Conservation (phyloP, 495 filamentous ascomycete genomes). For the Xylaria telfairii region DNA sequence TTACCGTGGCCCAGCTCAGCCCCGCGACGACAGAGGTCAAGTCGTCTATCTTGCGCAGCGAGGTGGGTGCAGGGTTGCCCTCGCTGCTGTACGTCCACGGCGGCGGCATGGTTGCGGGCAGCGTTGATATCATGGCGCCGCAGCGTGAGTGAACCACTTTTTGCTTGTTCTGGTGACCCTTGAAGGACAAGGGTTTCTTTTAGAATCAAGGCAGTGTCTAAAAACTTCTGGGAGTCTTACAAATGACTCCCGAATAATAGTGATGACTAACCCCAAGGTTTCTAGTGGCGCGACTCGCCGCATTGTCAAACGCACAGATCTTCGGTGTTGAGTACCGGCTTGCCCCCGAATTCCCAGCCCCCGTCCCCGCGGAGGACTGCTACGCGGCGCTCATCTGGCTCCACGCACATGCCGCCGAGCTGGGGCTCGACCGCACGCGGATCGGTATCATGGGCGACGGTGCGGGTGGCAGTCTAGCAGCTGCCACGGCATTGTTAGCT, state of each 20-base stretch:
- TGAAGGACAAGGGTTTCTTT: too few species aligned
- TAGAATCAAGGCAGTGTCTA: too few species aligned
- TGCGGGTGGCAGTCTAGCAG: conserved; percentile 38
- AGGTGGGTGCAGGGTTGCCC: conserved; percentile 22
- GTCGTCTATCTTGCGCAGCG: conserved; percentile 15
- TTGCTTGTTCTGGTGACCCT: too few species aligned
- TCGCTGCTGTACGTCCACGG: conserved; percentile 49
- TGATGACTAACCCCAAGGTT: too few species aligned
- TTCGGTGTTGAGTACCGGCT: conserved; percentile 49
- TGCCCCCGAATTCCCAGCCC: conserved; percentile 40
- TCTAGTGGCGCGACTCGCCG: conserved; percentile 33
- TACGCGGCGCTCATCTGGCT: conserved; percentile 33
- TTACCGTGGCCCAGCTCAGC: conserved; percentile 20
- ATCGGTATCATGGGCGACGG: conserved; percentile 39
- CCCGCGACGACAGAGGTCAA: background rate
- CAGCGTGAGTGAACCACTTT: too few species aligned
- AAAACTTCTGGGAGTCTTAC: too few species aligned
- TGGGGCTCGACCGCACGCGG: conserved; percentile 34
- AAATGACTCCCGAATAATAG: too few species aligned
- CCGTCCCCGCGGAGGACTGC: conserved; percentile 34
- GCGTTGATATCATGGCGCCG: conserved; percentile 33
- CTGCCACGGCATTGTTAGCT: conserved; percentile 27
- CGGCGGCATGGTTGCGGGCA: conserved; percentile 46
- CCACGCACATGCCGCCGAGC: conserved; percentile 20
- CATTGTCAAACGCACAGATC: conserved; percentile 35